phyloP scores from a whole-genome alignment of 805 yeast genomes.

The Dipodascopsis uninucleata region DNA sequence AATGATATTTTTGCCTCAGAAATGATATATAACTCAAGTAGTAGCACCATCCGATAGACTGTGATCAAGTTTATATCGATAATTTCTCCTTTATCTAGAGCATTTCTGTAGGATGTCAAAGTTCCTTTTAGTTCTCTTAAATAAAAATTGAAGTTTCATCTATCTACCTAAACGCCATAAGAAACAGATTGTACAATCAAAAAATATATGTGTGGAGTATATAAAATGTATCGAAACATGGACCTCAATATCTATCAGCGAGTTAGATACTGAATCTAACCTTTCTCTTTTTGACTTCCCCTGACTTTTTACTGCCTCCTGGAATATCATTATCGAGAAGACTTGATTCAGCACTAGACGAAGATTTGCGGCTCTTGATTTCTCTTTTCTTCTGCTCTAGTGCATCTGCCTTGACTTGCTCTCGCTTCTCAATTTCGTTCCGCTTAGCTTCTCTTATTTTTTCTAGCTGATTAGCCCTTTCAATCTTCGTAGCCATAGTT shows the following conservation, averaged over 20 bases:
- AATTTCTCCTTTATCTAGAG: neutral
- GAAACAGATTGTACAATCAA: no score
- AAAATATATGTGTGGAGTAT: no score
- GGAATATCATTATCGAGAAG: no score
- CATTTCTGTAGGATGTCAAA: neutral
- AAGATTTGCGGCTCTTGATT: no score
- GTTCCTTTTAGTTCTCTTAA: conserved; percentile 39
- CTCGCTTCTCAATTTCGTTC: conserved; percentile 82
- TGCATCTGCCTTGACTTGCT: conserved; percentile 61
- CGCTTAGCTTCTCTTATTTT: conserved; percentile 83
- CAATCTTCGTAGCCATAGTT: conserved; percentile 81
- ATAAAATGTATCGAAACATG: no score
- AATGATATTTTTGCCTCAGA: neutral
- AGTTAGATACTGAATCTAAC: no score
- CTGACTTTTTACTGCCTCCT: no score
- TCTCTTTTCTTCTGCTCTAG: conserved; percentile 75
- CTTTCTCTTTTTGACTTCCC: no score
- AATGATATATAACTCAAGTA: neutral
- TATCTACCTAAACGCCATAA: no score
- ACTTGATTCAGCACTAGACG: no score
- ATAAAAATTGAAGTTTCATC: no score
- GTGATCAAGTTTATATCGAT: neutral
- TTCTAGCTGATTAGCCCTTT: conserved; percentile 82
- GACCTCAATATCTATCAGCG: no score
- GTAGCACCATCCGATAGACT: neutral